Evolutionary conservation across 495 filamentous ascomycete species (phyloP).

Genomic region (Evernia prunastri): DNA sequence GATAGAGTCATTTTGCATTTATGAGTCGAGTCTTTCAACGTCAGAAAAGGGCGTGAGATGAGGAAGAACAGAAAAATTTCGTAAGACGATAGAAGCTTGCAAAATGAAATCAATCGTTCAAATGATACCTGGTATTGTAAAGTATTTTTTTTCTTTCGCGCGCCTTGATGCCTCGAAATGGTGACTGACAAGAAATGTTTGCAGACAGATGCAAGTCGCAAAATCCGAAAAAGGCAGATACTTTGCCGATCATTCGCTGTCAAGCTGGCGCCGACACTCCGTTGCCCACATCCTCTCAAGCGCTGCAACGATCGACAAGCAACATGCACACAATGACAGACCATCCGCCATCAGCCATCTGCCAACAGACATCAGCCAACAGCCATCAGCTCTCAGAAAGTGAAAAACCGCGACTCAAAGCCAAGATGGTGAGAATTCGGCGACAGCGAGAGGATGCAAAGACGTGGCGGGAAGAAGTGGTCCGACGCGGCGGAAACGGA

Average conservation of each 20-base stretch:
- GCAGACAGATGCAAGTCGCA: too few species aligned
- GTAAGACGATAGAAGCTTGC: not conserved
- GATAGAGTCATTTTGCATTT: too few species aligned
- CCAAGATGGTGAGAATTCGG: not conserved
- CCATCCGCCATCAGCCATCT: not conserved
- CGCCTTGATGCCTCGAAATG: not conserved
- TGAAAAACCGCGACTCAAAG: not conserved
- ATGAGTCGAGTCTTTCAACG: not conserved
- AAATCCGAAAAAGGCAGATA: too few species aligned
- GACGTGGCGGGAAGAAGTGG: too few species aligned
- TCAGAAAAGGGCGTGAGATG: not conserved
- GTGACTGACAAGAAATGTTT: not conserved
- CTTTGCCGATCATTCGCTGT: not conserved
- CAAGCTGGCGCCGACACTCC: not conserved
- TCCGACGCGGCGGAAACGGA: not conserved
- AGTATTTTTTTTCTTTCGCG: not conserved
- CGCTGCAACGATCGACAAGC: not conserved
- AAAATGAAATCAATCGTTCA: not conserved
- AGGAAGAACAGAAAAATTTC: not conserved
- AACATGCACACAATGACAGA: not conserved
- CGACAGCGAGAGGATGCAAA: not conserved
- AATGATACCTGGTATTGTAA: not conserved
- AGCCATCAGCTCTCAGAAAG: not conserved
- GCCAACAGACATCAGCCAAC: too few species aligned
- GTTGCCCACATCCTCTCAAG: not conserved